Base-by-base conservation (phyloP, 73 alveolate species). In the Chromera velia region DNA sequence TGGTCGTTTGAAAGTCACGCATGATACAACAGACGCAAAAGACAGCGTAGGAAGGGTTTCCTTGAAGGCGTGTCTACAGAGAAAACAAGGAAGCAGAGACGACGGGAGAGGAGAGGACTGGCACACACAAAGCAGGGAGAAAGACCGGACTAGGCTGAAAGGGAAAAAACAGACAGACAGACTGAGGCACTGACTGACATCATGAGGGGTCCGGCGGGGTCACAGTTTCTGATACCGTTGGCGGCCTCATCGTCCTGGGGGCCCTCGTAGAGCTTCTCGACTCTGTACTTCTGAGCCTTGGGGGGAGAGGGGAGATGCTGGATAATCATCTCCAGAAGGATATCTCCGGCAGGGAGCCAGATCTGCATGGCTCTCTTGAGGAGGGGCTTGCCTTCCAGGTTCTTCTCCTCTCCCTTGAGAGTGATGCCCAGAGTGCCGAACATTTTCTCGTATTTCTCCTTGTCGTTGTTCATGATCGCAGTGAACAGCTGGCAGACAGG, bases 311-410 rank as follows among this genome's bases (percentile, higher is more conserved):
- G 99, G 79, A 96, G 90, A 85, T 95, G 97, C 87, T 88, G 66
- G 89, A 94, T 95, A 79, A 96, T 96, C 99, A 96, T 96, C 81
- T 93, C 98, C 49, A 96, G 85, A 76, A 96, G 91, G 71, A 98
- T 95, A 73, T 96, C 99, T 47, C 98, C 98, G 70, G 99, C 98
- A 80, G 93, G 94, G 91, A 95, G 82, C 98, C 99, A 96, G 84
- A 94, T 93, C 88, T 84, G 88, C 96, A 93, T 91, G 81, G 91
- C 90, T 65, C 89, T 89, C 92, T 91, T 91, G 73, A 93, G 75
- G 30, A 91, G 64, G 0, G 83, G 88, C 81, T 86, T 92, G 63
- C 91, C 93, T 1, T 55, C 76, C 76, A 87, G 72, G 64, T 88
- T 82, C 75, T 63, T 45, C 75, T 92, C 93, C n/a, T 85, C 81